Conservation (phyloP, 805 yeast species). For the Nakazawaea siamensis region DNA sequence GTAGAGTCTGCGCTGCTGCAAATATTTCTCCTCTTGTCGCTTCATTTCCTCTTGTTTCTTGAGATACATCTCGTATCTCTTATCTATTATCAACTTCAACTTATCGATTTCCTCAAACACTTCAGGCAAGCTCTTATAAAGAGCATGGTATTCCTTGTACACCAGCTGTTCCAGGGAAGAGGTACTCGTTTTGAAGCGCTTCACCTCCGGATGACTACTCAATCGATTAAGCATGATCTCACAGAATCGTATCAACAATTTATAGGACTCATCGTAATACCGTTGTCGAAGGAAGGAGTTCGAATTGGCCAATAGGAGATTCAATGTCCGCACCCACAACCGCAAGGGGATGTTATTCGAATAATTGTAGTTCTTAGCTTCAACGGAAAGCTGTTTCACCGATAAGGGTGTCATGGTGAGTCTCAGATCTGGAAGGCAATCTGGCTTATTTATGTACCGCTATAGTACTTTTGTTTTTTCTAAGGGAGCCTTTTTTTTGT, state of each 20-base stretch:
- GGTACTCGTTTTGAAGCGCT: conserved; percentile 16
- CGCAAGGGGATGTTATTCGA: conserved; percentile 40
- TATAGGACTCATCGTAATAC: conserved; percentile 41
- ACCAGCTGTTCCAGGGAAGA: conserved; percentile 17
- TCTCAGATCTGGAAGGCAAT: too few relatives aligned
- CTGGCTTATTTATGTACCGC: too few relatives aligned
- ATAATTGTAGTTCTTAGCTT: conserved; percentile 47
- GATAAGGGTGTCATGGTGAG: conserved; percentile 5
- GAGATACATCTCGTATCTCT: conserved; percentile 16
- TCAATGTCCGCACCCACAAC: conserved; percentile 49
- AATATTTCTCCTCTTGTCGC: conserved; percentile 8
- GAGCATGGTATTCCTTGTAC: conserved; percentile 17
- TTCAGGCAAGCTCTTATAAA: conserved; percentile 16
- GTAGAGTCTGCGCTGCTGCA: conserved; percentile 7
- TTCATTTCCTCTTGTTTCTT: conserved; percentile 14
- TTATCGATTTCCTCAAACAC: conserved; percentile 24
- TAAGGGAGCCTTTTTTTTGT: background rate
- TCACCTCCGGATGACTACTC: conserved; percentile 36
- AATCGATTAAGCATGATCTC: conserved; percentile 45
- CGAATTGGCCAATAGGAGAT: conserved; percentile 38
- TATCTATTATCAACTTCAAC: conserved; percentile 18
- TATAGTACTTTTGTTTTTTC: background rate
- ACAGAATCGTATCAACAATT: conserved; percentile 49
- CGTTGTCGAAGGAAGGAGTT: conserved; percentile 33
- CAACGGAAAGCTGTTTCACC: conserved; percentile 29